Percentiles rank a stretch among this genome's conserved stretches.
Evolutionary conservation across 108 stramenopile genomes (phyloP).

Genomic region (Ochromonas danica): DNA sequence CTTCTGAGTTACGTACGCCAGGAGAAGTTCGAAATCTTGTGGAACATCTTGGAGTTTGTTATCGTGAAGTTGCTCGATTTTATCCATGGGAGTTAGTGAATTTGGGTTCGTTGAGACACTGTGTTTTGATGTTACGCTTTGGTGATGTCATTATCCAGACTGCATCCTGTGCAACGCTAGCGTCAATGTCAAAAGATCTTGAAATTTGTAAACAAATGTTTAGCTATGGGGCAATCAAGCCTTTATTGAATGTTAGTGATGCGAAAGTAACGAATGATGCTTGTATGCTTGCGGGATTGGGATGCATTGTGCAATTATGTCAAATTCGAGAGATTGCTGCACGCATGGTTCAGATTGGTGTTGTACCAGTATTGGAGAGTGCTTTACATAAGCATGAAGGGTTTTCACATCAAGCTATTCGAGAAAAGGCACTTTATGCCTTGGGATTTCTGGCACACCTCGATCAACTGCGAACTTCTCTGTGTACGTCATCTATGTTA

Average conservation of each 20-base stretch:
- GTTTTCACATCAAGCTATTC: background rate
- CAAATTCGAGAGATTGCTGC: slow-evolving; percentile 9
- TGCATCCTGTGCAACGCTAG: background rate
- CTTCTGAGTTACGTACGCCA: background rate
- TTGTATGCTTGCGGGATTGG: slow-evolving; percentile 34
- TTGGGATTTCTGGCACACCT: background rate
- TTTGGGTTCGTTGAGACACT: background rate
- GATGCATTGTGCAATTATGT: slow-evolving; percentile 22
- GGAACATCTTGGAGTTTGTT: slow-evolving; percentile 6
- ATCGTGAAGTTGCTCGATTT: slow-evolving; percentile 23
- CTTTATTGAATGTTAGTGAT: slow-evolving; percentile 28
- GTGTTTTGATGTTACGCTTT: slow-evolving; percentile 16
- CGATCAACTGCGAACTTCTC: background rate
- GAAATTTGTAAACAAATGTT: slow-evolving; percentile 36
- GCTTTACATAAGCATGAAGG: background rate
- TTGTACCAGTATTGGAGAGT: slow-evolving; percentile 10
- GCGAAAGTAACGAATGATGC: slow-evolving; percentile 26
- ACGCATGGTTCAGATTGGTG: slow-evolving; percentile 1
- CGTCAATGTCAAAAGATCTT: background rate
- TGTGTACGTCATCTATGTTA: slow-evolving; percentile 7
- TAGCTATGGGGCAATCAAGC: slow-evolving; percentile 26
- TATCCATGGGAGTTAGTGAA: slow-evolving; percentile 8
- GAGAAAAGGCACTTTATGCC: slow-evolving; percentile 26
- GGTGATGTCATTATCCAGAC: slow-evolving; percentile 25
- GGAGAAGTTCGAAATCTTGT: background rate